phyloP scores from a whole-genome alignment of 805 yeast genomes.

The Maudiozyma saulgeensis region DNA sequence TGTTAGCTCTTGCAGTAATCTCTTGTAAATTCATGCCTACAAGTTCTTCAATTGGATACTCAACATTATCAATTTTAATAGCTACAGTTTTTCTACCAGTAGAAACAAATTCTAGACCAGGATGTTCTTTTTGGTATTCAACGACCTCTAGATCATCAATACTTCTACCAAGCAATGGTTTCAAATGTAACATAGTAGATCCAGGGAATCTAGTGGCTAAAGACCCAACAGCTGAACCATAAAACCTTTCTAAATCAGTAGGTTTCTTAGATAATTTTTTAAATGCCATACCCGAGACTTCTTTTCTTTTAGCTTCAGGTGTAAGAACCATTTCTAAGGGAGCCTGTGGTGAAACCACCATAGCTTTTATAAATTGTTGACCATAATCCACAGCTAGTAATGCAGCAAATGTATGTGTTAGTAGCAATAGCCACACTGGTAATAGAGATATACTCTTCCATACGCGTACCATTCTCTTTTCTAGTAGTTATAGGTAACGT shows the following conservation, averaged over 20 bases:
- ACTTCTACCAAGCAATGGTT: conserved; percentile 60
- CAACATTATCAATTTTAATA: conserved; percentile 40
- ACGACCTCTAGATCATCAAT: conserved; percentile 36
- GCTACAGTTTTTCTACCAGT: conserved; percentile 46
- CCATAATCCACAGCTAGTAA: conserved; percentile 86
- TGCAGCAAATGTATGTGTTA: conserved; percentile 31
- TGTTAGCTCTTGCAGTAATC: conserved; percentile 53
- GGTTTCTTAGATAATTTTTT: conserved; percentile 29
- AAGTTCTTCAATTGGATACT: conserved; percentile 63
- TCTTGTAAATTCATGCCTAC: conserved; percentile 75
- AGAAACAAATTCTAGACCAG: conserved; percentile 45
- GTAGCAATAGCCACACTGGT: neutral
- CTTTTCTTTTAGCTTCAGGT: conserved; percentile 87
- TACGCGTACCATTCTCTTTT: conserved; percentile 1
- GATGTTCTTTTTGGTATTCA: conserved; percentile 45
- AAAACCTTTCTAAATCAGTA: conserved; percentile 55
- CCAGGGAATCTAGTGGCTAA: conserved; percentile 67
- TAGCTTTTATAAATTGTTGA: conserved; percentile 77
- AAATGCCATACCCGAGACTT: conserved; percentile 66
- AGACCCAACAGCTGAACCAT: conserved; percentile 67
- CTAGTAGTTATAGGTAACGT: neutral
- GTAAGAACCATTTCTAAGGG: conserved; percentile 83
- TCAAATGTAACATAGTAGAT: conserved; percentile 55
- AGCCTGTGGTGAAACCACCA: conserved; percentile 81
- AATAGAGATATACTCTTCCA: neutral